These are phyloP conservation scores for Aspergillus bombycis DNA, from an alignment of 2,329 filamentous ascomycete genomes.

Conservation along the genomic window DNA sequence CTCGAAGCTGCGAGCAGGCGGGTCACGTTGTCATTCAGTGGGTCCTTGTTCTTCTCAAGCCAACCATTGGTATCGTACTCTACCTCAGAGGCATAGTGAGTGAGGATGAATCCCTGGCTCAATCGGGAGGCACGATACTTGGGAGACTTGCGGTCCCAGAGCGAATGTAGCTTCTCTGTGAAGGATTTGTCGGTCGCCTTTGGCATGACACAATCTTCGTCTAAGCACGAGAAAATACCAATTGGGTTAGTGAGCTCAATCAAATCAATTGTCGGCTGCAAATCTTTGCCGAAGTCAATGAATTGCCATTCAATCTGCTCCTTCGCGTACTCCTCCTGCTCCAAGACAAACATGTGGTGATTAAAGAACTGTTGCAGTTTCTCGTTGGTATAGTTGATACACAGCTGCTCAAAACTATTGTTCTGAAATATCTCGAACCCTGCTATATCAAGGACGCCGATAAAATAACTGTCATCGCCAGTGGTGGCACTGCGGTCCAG, in stretches of 20 bases:
- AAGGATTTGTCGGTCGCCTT: conserved; percentile 97
- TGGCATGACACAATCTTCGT: conserved; percentile 98
- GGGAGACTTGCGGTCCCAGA: conserved; percentile 94
- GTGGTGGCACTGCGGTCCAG: conserved; percentile 83
- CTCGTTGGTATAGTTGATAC: conserved; percentile 99
- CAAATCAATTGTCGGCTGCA: conserved; percentile 96
- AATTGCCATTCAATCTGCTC: conserved; percentile 99
- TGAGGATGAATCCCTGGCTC: conserved; percentile 90
- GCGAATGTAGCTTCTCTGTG: conserved; percentile 92
- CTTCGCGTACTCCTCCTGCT: conserved; percentile 95
- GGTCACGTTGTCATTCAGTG: conserved; percentile 95
- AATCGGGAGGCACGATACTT: conserved; percentile 91
- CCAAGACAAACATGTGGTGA: conserved; percentile 99
- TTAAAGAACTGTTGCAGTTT: conserved; percentile 99
- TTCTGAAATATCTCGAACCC: conserved; percentile 98
- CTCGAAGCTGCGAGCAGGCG: conserved; percentile 80
- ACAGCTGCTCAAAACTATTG: conserved; percentile 98
- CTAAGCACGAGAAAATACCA: conserved; percentile 96
- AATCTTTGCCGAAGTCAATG: conserved; percentile 95
- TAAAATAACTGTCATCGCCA: conserved; percentile 89
- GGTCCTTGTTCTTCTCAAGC: conserved; percentile 99
- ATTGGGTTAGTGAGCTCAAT: conserved; percentile 97
- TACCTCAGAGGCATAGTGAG: conserved; percentile 96
- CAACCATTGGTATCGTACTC: conserved; percentile 95
- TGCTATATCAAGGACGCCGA: conserved; percentile 97